Evolutionary conservation across 495 filamentous ascomycete genomes (phyloP).

Genomic region (Cudoniella acicularis): DNA sequence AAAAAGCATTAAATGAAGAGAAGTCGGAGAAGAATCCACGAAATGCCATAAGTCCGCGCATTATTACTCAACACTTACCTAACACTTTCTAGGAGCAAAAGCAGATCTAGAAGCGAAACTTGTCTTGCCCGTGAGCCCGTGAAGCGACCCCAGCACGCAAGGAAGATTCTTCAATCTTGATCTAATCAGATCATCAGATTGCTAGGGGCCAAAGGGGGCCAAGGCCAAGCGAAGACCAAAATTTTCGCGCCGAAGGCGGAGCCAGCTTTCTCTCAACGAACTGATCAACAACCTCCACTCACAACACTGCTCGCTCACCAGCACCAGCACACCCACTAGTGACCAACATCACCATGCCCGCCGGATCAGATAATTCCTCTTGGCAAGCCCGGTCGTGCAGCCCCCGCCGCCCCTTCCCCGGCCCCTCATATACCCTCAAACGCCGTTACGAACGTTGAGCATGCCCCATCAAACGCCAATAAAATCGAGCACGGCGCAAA

Average conservation of each 20-base stretch:
- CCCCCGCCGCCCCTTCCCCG: no score
- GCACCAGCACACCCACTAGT: no score
- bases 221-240: background rate
- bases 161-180: slow-evolving; percentile 11
- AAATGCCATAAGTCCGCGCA: no score
- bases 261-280: background rate
- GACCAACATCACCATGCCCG: background rate
- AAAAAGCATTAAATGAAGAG: no score
- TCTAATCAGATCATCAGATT: slow-evolving; percentile 20
- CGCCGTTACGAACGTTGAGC: background rate
- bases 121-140: background rate
- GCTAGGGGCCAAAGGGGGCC: background rate
- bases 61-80: slow-evolving; percentile 2
- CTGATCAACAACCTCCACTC: background rate
- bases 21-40: no score
- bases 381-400: background rate
- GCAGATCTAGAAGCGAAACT: no score
- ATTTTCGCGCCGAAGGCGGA: background rate
- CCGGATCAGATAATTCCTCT: background rate
- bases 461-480: background rate
- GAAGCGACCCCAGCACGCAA: background rate
- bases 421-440: background rate
- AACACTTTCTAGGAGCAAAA: background rate
- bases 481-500: no score
- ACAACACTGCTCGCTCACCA: background rate